Evolutionary conservation across 2,329 filamentous ascomycete genomes (phyloP), one percentile per base, ranked within the genome.

Genomic region (Xylariales sp.): DNA sequence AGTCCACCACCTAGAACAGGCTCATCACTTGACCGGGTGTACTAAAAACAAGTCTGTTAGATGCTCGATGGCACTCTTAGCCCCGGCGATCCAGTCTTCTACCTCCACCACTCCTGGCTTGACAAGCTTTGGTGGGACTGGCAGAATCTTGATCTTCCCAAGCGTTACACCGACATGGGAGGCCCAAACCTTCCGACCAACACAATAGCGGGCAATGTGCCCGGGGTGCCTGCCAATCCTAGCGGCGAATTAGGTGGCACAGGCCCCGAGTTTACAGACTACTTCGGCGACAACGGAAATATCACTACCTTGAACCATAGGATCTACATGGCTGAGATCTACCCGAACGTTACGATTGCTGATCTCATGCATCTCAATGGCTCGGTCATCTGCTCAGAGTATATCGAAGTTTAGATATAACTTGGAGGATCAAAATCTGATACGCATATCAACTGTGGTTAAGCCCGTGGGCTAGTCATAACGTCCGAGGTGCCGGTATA

Each of bases 81-180:
- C 16, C 51, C 54, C 1, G 14, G 74, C 71, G 57, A 58, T 36
- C 58, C 58, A 1, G 15, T 59, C 5, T 60, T 60, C 43, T 61
- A 53, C 33, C 45, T 60, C 3, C 58, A 61, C 36, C 58, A 61
- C 37, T 47, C 49, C 5, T 58, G 51, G 31, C 31, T 61, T 4
- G 58, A 61, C 28, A 51, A 51, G 7, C 38, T 58, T 7, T 61
- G 54, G 54, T 58, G 55, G 54, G 37, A 50, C n/a, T 60, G 58
- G 57, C 57, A 62, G 42, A 38, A 47, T 18, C 35, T 41, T 1
- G 45, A 54, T 22, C 39, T 55, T 2, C 31, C 47, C 16, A 46
- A 40, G 4, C 50, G 57, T 4, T 46, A 55, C 5, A 52, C 31
- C 5, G 51, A 59, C 4, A 55, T 55, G 32, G 47, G 44, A 27